phyloP scores from a whole-genome alignment of 2,329 filamentous ascomycete genomes.

The Alternaria gaisen region DNA sequence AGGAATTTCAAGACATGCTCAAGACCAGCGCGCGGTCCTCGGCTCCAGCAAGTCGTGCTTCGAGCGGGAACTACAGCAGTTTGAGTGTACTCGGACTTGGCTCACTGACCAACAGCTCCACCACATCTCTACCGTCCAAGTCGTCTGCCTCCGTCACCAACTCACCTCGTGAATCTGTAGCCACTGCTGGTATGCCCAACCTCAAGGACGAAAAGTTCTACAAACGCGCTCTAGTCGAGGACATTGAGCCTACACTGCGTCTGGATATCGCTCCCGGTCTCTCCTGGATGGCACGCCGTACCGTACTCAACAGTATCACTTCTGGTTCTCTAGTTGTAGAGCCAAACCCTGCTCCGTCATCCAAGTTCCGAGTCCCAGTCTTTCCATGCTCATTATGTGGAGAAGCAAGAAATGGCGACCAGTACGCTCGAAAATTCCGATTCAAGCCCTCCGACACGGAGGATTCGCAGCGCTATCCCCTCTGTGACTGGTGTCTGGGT shows the following conservation, averaged over 20 bases:
- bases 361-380: constrained; percentile 63
- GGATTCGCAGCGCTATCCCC: constrained; percentile 84
- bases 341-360: constrained; percentile 63
- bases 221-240: constrained; percentile 86
- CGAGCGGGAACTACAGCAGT: constrained; percentile 74
- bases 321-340: constrained; percentile 90
- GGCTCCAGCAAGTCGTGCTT: constrained; percentile 70
- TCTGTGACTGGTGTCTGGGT: constrained; percentile 87
- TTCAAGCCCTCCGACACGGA: constrained; percentile 90
- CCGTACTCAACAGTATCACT: constrained; percentile 81
- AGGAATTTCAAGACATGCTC: constrained; percentile 84
- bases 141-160: constrained; percentile 42
- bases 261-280: constrained; percentile 89
- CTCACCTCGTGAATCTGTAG: constrained; percentile 46
- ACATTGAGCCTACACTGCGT: constrained; percentile 92
- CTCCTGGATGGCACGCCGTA: constrained; percentile 90
- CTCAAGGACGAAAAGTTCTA: constrained; percentile 94
- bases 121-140: constrained; percentile 63
- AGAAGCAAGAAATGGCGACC: constrained; percentile 75
- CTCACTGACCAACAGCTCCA: constrained; percentile 60
- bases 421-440: constrained; percentile 80
- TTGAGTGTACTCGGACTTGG: constrained; percentile 67
- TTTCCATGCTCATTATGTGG: constrained; percentile 88
- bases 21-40: constrained; percentile 67
- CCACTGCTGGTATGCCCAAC: constrained; percentile 58